These are phyloP conservation scores for Moringa oleifera DNA, from an alignment of 345 rosid genomes.

Conservation along the genomic window DNA sequence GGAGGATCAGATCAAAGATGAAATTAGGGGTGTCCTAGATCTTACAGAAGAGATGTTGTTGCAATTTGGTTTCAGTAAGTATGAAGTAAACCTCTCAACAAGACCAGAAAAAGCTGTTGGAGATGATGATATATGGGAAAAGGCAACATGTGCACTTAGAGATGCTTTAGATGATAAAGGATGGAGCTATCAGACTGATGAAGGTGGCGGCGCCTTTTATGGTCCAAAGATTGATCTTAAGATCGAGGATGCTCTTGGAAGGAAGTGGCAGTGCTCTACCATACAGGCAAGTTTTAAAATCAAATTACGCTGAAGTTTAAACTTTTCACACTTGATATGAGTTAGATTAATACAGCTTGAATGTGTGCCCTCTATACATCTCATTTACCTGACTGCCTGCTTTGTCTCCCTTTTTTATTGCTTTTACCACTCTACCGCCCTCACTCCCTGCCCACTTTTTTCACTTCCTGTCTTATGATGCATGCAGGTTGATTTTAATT, in stretches of 20 bases:
- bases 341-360: not conserved
- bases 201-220: slow-evolving; percentile 98
- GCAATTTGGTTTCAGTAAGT: slow-evolving; percentile 76
- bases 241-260: slow-evolving; percentile 94
- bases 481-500: slow-evolving; percentile 84
- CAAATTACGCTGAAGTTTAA: not conserved
- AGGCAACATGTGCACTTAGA: slow-evolving; percentile 72
- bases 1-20: slow-evolving; percentile 91
- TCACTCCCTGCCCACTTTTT: not conserved
- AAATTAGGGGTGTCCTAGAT: slow-evolving; percentile 87
- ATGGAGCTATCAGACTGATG: slow-evolving; percentile 88
- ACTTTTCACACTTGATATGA: not conserved
- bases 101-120: slow-evolving; percentile 93
- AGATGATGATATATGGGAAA: slow-evolving; percentile 85
- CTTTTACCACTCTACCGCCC: no score
- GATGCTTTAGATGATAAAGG: slow-evolving; percentile 91
- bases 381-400: not conserved
- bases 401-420: not conserved
- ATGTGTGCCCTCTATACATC: not conserved
- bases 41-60: slow-evolving; percentile 81
- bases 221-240: slow-evolving; percentile 97
- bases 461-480: not conserved
- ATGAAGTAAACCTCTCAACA: slow-evolving; percentile 92
- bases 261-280: slow-evolving; percentile 99
- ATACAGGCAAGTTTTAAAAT: slow-evolving; percentile 50